Conservation (phyloP, 345 rosid species). For the Corchorus capsularis region DNA sequence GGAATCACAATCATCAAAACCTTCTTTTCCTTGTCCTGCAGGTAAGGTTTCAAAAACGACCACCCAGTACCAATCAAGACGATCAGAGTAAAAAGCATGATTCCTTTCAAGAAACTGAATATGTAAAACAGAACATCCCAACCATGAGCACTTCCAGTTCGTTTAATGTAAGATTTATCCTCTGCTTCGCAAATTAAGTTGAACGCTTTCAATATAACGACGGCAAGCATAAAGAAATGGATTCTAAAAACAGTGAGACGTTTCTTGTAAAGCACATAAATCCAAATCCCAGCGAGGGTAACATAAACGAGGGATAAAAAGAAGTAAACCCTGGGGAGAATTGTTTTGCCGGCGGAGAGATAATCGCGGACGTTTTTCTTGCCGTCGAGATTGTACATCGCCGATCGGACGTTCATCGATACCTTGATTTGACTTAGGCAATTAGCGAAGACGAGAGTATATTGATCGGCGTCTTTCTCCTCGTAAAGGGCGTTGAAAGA, state of each 20-base stretch:
- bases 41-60: slow-evolving; percentile 92
- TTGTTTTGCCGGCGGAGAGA: slow-evolving; percentile 81
- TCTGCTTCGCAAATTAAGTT: slow-evolving; percentile 85
- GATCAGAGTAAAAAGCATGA: slow-evolving; percentile 81
- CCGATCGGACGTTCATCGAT: slow-evolving; percentile 77
- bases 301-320: slow-evolving; percentile 67
- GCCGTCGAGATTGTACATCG: slow-evolving; percentile 88
- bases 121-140: slow-evolving; percentile 97
- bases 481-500: slow-evolving; percentile 23
- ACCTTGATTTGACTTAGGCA: slow-evolving; percentile 66
- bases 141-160: slow-evolving; percentile 90
- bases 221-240: slow-evolving; percentile 94
- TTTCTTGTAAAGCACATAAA: slow-evolving; percentile 66
- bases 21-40: slow-evolving; percentile 97
- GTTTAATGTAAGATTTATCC: slow-evolving; percentile 86
- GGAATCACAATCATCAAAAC: slow-evolving; percentile 96
- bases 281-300: slow-evolving; percentile 68
- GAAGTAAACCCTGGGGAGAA: slow-evolving; percentile 83
- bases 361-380: slow-evolving; percentile 59
- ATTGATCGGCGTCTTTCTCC: slow-evolving; percentile 70
- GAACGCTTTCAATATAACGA: slow-evolving; percentile 66
- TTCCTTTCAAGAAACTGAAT: slow-evolving; percentile 90
- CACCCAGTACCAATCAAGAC: slow-evolving; percentile 96
- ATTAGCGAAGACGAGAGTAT: slow-evolving; percentile 80
- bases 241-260: slow-evolving; percentile 75